A percentile compares a stretch with the other conserved stretches of the same genome.
Conservation (phyloP, 129 eudicot species). For the sunflower (Helianthus annuus) region HanXRQr2.0-SUNRISE NC_035446.2:111158291-111158790, state of each 20-base stretch:
- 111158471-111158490: not conserved
- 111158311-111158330: not conserved
- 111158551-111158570: not conserved
- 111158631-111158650: too few species aligned
- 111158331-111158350: not conserved
- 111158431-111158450: not conserved
- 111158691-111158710: too few species aligned
- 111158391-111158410: not conserved
- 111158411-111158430: not conserved
- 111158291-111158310: constrained; percentile 9
- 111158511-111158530: not conserved
- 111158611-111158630: too few species aligned
- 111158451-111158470: not conserved
- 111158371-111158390: not conserved
- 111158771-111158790: too few species aligned
- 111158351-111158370: not conserved
- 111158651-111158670: too few species aligned
- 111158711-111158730: too few species aligned
- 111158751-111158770: too few species aligned
- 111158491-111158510: not conserved
- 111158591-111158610: too few species aligned
- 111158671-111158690: too few species aligned
- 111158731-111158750: too few species aligned
- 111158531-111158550: not conserved
- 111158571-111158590: not conserved